Conservation (phyloP, 192 early-diverging fungal genomes). For the Coemansia sp. region DNA sequence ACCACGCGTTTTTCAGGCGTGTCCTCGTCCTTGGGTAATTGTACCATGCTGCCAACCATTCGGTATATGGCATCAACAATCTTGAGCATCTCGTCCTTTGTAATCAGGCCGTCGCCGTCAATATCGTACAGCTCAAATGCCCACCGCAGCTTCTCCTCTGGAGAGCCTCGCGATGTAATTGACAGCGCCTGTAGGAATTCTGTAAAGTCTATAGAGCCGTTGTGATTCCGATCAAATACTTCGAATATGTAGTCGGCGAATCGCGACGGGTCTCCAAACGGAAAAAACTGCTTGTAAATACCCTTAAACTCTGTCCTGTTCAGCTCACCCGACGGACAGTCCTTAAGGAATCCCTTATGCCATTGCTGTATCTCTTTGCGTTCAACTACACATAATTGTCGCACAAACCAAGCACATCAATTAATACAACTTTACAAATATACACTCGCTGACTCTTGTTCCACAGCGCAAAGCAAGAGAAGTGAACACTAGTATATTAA, state of each 20-base stretch:
- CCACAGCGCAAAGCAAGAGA: background rate
- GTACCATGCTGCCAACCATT: conserved; percentile 90
- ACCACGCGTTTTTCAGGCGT: conserved; percentile 87
- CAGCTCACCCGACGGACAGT: conserved; percentile 83
- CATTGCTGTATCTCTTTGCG: conserved; percentile 95
- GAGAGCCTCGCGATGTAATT: conserved; percentile 74
- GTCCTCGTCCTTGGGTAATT: conserved; percentile 86
- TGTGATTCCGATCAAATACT: conserved; percentile 88
- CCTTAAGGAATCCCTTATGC: conserved; percentile 94
- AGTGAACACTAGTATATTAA: background rate
- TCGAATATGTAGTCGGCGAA: conserved; percentile 92
- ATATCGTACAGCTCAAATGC: conserved; percentile 91
- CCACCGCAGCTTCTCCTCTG: conserved; percentile 87
- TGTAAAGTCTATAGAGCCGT: conserved; percentile 86
- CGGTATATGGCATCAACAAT: conserved; percentile 95
- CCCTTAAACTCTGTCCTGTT: conserved; percentile 84
- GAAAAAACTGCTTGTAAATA: conserved; percentile 95
- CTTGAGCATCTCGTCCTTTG: conserved; percentile 82
- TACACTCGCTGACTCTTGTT: background rate
- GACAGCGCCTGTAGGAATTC: conserved; percentile 88
- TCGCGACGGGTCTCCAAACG: conserved; percentile 88
- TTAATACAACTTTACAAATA: background rate
- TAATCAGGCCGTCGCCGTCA: conserved; percentile 83
- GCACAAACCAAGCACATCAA: background rate
- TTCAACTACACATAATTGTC: conserved; percentile 58